Conservation (phyloP, 2,329 filamentous ascomycete genomes). For the Ceratocystis harringtonii region DNA sequence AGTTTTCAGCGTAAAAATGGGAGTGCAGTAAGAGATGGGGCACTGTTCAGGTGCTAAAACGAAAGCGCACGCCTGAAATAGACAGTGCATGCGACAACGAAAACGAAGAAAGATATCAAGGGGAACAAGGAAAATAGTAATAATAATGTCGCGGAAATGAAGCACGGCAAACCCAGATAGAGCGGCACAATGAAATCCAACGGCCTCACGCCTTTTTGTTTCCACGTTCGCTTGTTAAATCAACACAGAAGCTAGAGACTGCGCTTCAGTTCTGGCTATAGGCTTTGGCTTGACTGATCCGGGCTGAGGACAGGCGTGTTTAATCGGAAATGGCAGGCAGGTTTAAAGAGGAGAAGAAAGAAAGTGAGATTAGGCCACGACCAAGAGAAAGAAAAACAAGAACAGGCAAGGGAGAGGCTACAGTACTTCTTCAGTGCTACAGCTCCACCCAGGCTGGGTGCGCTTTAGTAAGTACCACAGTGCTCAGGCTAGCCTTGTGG, state of each 20-base stretch:
- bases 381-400: background rate
- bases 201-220: background rate
- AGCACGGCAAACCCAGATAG: background rate
- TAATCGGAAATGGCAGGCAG: background rate
- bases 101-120: background rate
- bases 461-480: background rate
- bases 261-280: background rate
- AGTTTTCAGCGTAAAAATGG: background rate
- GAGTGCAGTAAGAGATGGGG: background rate
- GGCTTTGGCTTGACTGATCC: too few relatives aligned
- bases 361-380: constrained; percentile 9
- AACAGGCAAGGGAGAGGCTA: background rate
- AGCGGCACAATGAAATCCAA: background rate
- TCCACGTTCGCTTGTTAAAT: background rate
- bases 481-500: background rate
- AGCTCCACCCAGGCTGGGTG: background rate
- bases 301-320: constrained; percentile 4
- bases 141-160: background rate
- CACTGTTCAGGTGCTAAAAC: background rate
- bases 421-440: background rate
- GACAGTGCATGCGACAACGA: constrained; percentile 19
- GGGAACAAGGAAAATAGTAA: background rate
- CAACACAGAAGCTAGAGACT: background rate
- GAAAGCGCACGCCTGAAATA: constrained; percentile 14
- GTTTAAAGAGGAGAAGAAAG: constrained; percentile 8